A percentile compares a stretch with the other conserved stretches of the same genome.
These are phyloP conservation scores for Colletotrichum sp. DNA, from an alignment of 2,329 filamentous ascomycete species.

Conservation along the genomic window DNA sequence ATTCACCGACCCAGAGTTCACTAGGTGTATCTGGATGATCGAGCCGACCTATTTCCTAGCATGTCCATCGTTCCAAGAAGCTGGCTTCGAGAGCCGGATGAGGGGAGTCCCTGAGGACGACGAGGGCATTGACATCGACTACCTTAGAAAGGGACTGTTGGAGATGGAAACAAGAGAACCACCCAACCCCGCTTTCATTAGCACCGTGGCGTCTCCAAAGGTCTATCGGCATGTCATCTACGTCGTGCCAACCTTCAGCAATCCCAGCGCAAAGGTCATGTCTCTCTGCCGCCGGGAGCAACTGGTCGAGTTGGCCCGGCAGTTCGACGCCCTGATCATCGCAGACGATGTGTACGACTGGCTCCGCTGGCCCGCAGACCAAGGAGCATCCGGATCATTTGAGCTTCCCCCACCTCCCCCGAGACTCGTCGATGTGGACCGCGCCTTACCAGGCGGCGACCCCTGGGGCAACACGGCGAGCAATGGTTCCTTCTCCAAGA, in stretches of 20 bases:
- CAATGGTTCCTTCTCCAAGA: slow-evolving; percentile 90
- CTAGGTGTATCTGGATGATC: neutral
- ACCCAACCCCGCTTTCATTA: neutral
- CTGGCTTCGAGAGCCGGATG: neutral
- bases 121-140: neutral
- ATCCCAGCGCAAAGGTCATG: slow-evolving; percentile 87
- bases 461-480: slow-evolving; percentile 81
- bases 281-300: slow-evolving; percentile 67
- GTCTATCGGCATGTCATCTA: slow-evolving; percentile 89
- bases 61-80: neutral
- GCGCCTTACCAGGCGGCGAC: slow-evolving; percentile 23
- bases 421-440: neutral
- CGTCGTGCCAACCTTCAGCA: slow-evolving; percentile 84
- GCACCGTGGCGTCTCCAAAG: slow-evolving; percentile 48
- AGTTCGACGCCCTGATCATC: slow-evolving; percentile 64
- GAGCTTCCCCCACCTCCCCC: neutral
- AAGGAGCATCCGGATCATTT: neutral
- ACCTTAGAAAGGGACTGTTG: neutral
- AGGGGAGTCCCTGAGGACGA: neutral
- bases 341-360: neutral
- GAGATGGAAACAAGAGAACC: neutral
- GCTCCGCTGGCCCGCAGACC: neutral
- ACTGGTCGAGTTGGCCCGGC: slow-evolving; percentile 76
- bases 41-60: neutral
- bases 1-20: neutral